These are phyloP conservation scores for Colletotrichum musicola DNA, from an alignment of 2,329 filamentous ascomycete species.

Conservation along the genomic window DNA sequence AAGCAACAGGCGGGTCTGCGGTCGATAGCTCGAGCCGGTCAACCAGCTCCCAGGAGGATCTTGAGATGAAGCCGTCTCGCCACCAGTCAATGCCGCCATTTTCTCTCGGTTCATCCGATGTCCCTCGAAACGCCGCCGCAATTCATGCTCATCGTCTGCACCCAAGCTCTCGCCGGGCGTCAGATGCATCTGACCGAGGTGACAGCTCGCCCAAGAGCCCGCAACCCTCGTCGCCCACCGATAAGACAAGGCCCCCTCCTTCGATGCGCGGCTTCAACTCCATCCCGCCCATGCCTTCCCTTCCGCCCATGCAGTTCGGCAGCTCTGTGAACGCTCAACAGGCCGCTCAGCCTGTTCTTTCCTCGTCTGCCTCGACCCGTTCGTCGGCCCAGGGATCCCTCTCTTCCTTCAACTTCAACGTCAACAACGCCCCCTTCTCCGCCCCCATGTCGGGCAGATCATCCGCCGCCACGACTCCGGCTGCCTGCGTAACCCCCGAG, in stretches of 20 bases:
- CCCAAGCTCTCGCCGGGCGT: slow-evolving; percentile 46
- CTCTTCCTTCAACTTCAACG: slow-evolving; percentile 38
- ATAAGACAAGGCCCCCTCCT: slow-evolving; percentile 43
- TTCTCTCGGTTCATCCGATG: slow-evolving; percentile 1
- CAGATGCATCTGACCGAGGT: slow-evolving; percentile 45
- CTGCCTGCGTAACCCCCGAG: slow-evolving; percentile 34
- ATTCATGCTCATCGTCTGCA: slow-evolving; percentile 42
- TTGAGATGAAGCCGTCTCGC: slow-evolving; percentile 44
- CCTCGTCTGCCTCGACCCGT: slow-evolving; percentile 36
- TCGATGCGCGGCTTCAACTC: slow-evolving; percentile 48
- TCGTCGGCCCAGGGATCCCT: slow-evolving; percentile 30
- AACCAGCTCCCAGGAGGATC: no score
- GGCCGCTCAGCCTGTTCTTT: slow-evolving; percentile 3
- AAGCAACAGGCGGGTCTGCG: no score
- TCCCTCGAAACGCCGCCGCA: slow-evolving; percentile 5
- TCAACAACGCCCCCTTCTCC: slow-evolving; percentile 23
- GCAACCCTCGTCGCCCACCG: slow-evolving; percentile 9
- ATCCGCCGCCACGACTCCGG: slow-evolving; percentile 37
- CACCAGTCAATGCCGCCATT: slow-evolving; percentile 35
- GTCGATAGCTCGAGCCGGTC: no score
- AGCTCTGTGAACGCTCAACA: not conserved
- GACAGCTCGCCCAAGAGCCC: slow-evolving; percentile 31
- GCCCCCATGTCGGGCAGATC: slow-evolving; percentile 36
- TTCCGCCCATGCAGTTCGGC: slow-evolving; percentile 32
- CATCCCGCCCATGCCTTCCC: slow-evolving; percentile 37